Base-by-base conservation (phyloP, 2,329 filamentous ascomycete species). In the Laburnicola sp. region DNA sequence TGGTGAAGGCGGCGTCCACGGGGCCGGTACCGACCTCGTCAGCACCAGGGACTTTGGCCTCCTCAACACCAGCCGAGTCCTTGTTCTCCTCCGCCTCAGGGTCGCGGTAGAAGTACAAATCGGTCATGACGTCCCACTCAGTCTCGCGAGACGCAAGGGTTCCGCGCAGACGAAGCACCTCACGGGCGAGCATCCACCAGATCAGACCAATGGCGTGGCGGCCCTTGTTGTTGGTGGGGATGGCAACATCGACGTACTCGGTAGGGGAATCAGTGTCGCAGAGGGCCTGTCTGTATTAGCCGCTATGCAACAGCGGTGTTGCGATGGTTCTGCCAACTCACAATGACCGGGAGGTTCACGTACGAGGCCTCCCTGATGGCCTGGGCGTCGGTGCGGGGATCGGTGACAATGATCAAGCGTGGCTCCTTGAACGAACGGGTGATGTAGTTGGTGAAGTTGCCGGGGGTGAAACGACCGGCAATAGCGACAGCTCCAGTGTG, bases 371-470 rank as follows among this genome's bases (percentile, higher is more conserved):
- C 94, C 88, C 97, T 97, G 87, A 99, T 99, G 75, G 94, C 94
- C 87, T 99, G 94, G 77, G 94, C 91, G 75, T 99, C 94, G 83
- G 95, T 99, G 81, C 95, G 93, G 73, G 94, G 94, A 80, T 99
- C 94, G 82, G 94, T 99, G 75, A 99, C 94, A 78, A 99, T 87
- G 81, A 99, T 97, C 76, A 99, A 86, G 80, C 95, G 95, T 76
- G 94, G 94, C 85, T 99, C 94, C 87, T 97, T 97, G 91, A 99
- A 99, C 65, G 94, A 97, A 75, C 94, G 93, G 80, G 95, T 99
- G 88, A 99, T 99, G 89, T 99, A 99, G 87, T 99, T 99, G 86
- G 94, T 99, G 88, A 99, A 99, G 81, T 93, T 96, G 89, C 94
- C 94, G 78, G 94, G 94, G 76, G 94, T 99, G 89, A 99, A 99